Evolutionary conservation across 2,329 filamentous ascomycete genomes (phyloP).

Genomic region (Microascus cirrosus): DNA sequence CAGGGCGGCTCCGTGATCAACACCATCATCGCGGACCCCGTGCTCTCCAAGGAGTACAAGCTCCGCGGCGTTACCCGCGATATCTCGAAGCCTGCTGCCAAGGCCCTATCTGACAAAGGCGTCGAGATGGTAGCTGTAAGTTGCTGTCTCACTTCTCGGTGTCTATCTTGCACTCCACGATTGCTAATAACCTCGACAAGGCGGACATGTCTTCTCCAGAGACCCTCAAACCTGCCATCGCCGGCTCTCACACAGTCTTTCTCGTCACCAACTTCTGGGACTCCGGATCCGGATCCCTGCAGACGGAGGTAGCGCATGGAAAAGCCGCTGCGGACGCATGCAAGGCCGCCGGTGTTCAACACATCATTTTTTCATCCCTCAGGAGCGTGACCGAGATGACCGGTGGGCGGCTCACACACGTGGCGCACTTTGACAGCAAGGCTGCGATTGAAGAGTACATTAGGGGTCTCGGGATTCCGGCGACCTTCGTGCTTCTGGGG

Average conservation of each 20-base stretch:
- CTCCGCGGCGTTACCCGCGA: conserved; percentile 37
- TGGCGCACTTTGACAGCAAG: conserved; percentile 45
- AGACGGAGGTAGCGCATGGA: conserved; percentile 21
- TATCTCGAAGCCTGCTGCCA: conserved; percentile 24
- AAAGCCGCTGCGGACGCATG: conserved; percentile 33
- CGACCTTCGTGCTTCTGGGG: conserved; percentile 39
- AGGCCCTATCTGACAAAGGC: conserved; percentile 24
- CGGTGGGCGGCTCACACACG: conserved; percentile 22
- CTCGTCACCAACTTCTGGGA: conserved; percentile 3
- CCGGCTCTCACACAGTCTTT: neutral
- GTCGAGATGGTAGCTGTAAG: conserved; percentile 12
- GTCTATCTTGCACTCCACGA: neutral
- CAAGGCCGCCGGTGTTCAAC: conserved; percentile 28
- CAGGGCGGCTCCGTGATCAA: conserved; percentile 36
- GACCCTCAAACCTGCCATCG: neutral
- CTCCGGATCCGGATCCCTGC: neutral
- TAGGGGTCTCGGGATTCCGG: conserved; percentile 31
- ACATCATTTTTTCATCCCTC: conserved; percentile 34
- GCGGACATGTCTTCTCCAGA: neutral
- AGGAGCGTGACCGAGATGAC: conserved; percentile 23
- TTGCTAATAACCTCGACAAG: neutral
- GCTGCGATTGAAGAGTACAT: conserved; percentile 46
- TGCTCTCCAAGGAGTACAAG: conserved; percentile 27
- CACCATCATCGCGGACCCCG: conserved; percentile 31
- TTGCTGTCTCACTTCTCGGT: neutral